Evolutionary conservation across 495 filamentous ascomycete genomes (phyloP), one percentile per base, ranked within the genome.

Genomic region (Annulohypoxylon moriforme): DNA sequence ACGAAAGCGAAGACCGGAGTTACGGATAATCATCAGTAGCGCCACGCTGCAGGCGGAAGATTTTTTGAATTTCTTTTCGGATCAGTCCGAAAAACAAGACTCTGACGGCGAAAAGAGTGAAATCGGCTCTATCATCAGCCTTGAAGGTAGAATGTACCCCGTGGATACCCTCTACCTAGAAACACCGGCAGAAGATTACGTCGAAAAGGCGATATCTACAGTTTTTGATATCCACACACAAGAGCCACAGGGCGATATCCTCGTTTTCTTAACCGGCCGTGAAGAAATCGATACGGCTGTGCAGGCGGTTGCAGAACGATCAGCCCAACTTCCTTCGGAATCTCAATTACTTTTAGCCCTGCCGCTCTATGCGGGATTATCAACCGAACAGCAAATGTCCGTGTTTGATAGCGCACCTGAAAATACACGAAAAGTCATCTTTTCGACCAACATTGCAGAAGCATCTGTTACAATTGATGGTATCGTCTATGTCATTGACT

Each of bases 391-490:
- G 74, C 96, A 99, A 75, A 90, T 96, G 82, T 93, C 93, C 64
- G 92, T 98, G 53, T 98, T 99, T 68, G 94, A 97, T 69, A 87
- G 91, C 46, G 85, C 96, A 8, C 92, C 93, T 10, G 91, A 92
- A 68, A 94, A 94, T 68, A 91, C 89, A 22, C 85, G 96, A 13
- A 99, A 98, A 77, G 92, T 97, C 33, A 92, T 99, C 47, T 89
- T 99, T 66, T 93, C 92, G 3, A 98, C 96, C 50, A 98, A 98
- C 77, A 98, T 99, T 68, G 93, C 96, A 34, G 96, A 99, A 82
- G 96, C 96, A 18, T 95, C 92, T 0, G 89, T 99, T 14, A 99
- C 96, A 7, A 97, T 99, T 47, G 92, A 96, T 63, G 94, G 93
- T 4, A 93, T 98, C 68, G 89, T 93, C 50, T 98, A 94, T 75